Evolutionary conservation across 164 flowering plant species (phyloP), one percentile per base, ranked within the genome.

Genomic region (Nymphaea thermarum): DNA sequence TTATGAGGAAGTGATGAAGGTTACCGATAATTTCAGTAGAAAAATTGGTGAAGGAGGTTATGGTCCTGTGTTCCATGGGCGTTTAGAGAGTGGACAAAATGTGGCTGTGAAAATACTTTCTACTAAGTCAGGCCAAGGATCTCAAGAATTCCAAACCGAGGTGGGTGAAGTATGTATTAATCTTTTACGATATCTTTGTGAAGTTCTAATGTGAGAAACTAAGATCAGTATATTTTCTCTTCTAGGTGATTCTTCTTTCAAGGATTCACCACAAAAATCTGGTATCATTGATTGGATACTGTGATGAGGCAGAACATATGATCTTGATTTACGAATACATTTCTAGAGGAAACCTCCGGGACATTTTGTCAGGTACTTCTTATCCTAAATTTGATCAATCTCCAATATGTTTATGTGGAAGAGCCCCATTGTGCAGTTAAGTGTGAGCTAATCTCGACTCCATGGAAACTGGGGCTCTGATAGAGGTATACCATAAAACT

Each of bases 41-140:
- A 69, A 71, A 3, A 66, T 85, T 43, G 88, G 85, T 7, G 77
- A 71, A 72, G 86, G 88, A 67, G 86, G 81, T n/a, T 81, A 75
- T 69, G 88, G 88, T 18, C 72, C 68, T 3, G 86, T 82, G 6
- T 84, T 81, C 64, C 76, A 72, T 71, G 88, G 88, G 36, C 25
- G 41, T 47, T 5, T 78, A 67, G 44, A 65, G 3, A 76, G 79
- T 60, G 79, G 71, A 25, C 68, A 67, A 16, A 72, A 73, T 63
- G 83, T 82, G 45, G 85, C 87, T 10, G 86, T 86, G 0, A 84
- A 86, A 70, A 75, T 84, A 75, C 76, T 84, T 14, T 82, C 84
- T 60, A 62, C 47, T 15, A 67, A 74, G 17, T 80, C 83, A 12
- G 10, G 43, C 44, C 79, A 81, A 66, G 86, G 85, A 1, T 77